Base-by-base conservation (phyloP, 1,284 basidiomycete species). In the Bjerkandera adusta region DNA sequence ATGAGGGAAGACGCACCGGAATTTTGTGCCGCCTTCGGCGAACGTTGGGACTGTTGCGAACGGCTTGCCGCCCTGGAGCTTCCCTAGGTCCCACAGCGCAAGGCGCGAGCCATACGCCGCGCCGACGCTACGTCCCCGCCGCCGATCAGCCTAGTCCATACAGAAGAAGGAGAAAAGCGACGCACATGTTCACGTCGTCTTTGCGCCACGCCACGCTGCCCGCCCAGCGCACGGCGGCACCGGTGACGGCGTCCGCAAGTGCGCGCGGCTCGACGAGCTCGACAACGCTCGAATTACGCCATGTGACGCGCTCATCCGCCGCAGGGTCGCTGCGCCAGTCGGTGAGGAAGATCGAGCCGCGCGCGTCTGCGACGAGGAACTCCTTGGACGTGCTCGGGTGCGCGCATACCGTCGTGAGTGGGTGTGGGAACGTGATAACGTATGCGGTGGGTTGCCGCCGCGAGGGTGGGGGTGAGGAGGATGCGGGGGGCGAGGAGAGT, bases 301-400 rank as follows among this genome's bases (percentile, higher is more conserved):
- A 77, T 42, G 66, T 71, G 35, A 72, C 74, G 45, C 72, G 70
- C 38, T 74, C 74, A 18, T 70, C 67, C 44, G 76, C 76, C 18
- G 73, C 72, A 1, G 80, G 80, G 57, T 88, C 84, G 12, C 81
- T 76, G 43, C 83, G 78, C 89, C 89, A 90, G 65, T 91, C 86
- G 12, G 81, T 80, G 38, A 89, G 63, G 61, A 82, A 88, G 35
- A 90, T 70, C 16, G 80, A 82, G 18, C 88, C 88, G 33, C 75
- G 76, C 46, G 72, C 75, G 64, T 91, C 88, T 1, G 86, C 76
- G 43, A 89, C 80, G 22, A 91, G 71, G 56, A 90, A 79, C 54
- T 88, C 85, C 60, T 85, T 88, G 70, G 79, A 79, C 22, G 81
- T 84, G 8, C 72, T 71, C 5, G 83, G 78, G 57, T 91, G 89